Conservation (phyloP, 2,329 filamentous ascomycete genomes). For the Herpotrichia juniperi region DNA sequence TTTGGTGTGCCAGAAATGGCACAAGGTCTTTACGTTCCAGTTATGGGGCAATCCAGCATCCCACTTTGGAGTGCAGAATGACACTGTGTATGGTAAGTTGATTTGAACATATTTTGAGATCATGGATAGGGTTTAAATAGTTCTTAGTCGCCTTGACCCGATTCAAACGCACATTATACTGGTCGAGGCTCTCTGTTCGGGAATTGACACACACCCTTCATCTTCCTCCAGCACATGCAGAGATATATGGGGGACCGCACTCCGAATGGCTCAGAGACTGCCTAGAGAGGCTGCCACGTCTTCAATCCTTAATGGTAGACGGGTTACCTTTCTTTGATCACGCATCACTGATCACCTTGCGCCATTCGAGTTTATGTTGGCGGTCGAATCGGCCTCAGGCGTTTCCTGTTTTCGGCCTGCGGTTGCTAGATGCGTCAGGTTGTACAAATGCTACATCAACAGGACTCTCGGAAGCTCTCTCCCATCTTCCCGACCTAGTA, state of each 20-base stretch:
- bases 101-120: not conserved
- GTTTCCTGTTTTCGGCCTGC: slow-evolving; percentile 54
- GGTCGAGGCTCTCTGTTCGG: slow-evolving; percentile 59
- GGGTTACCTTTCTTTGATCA: slow-evolving; percentile 68
- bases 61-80: slow-evolving; percentile 66
- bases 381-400: slow-evolving; percentile 24
- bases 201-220: slow-evolving; percentile 66
- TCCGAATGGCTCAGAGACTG: slow-evolving; percentile 65
- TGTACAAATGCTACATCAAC: slow-evolving; percentile 65
- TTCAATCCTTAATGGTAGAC: slow-evolving; percentile 66
- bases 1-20: slow-evolving; percentile 64
- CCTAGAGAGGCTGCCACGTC: slow-evolving; percentile 61
- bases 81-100: slow-evolving; percentile 60
- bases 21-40: slow-evolving; percentile 62
- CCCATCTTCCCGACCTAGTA: slow-evolving; percentile 59
- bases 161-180: slow-evolving; percentile 63
- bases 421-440: slow-evolving; percentile 61
- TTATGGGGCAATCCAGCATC: slow-evolving; percentile 69
- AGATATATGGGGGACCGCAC: slow-evolving; percentile 65
- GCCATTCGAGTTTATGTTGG: slow-evolving; percentile 37
- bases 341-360: slow-evolving; percentile 59
- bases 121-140: not conserved
- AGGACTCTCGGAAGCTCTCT: slow-evolving; percentile 58
- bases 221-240: slow-evolving; percentile 64
- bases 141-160: slow-evolving; percentile 61